phyloP scores from a whole-genome alignment of 2,329 filamentous ascomycete genomes.

The Aspergillus terreus region DNA sequence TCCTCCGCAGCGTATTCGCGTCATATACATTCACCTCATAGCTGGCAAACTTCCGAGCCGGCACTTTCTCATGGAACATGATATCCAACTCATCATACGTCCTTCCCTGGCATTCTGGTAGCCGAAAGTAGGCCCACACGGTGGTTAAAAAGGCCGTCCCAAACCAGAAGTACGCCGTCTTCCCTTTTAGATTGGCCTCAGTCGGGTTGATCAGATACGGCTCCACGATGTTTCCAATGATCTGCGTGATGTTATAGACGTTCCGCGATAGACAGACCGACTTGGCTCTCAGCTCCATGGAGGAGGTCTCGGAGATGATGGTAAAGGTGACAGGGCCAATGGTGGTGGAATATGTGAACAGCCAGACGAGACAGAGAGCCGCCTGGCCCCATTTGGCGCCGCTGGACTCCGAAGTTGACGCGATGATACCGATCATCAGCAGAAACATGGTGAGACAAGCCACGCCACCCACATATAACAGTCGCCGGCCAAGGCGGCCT shows the following conservation, averaged over 20 bases:
- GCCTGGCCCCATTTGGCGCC: constrained; percentile 36
- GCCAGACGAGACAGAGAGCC: constrained; percentile 47
- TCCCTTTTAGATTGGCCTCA: constrained; percentile 36
- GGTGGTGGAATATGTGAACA: constrained; percentile 52
- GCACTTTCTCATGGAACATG: constrained; percentile 36
- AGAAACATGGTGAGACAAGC: constrained; percentile 24
- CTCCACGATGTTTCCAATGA: constrained; percentile 40
- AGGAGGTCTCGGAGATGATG: constrained; percentile 50
- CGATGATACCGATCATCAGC: constrained; percentile 27
- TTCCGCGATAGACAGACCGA: constrained; percentile 52
- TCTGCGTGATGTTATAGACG: constrained; percentile 47
- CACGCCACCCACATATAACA: constrained; percentile 35
- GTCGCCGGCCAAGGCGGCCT: constrained; percentile 36
- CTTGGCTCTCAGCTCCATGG: constrained; percentile 51
- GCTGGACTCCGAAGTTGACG: constrained; percentile 16
- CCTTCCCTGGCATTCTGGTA: constrained; percentile 36
- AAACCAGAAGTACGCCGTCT: constrained; percentile 41
- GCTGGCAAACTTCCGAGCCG: constrained; percentile 31
- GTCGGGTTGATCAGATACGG: constrained; percentile 34
- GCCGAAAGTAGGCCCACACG: constrained; percentile 35
- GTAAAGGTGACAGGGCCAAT: constrained; percentile 54
- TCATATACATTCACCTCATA: constrained; percentile 8
- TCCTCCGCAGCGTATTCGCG: background rate
- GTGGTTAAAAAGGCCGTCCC: constrained; percentile 23
- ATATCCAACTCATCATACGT: constrained; percentile 41